These are phyloP conservation scores for Trichoderma sp. DNA, from an alignment of 2,329 filamentous ascomycete genomes.

Conservation along the genomic window DNA sequence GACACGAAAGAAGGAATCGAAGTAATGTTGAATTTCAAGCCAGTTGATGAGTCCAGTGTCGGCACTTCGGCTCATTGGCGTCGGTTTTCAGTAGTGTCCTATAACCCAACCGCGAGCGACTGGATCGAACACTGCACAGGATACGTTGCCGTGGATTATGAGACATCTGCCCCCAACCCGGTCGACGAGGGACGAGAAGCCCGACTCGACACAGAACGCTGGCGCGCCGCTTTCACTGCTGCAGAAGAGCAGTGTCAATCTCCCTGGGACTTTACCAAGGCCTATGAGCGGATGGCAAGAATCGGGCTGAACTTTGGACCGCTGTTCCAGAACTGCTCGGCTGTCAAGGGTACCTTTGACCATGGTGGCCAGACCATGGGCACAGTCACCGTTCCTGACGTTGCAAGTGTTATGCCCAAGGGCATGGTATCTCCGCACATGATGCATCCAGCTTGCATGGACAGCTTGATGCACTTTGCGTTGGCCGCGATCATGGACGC, in stretches of 20 bases:
- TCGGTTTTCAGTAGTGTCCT: constrained; percentile 17
- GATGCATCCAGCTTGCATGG: constrained; percentile 25
- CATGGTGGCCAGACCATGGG: background rate
- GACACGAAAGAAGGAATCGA: constrained; percentile 25
- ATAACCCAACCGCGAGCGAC: constrained; percentile 15
- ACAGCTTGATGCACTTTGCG: constrained; percentile 18
- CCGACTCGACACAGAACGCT: background rate
- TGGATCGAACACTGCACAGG: constrained; percentile 25
- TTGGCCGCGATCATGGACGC: constrained; percentile 6
- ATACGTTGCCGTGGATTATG: constrained; percentile 15
- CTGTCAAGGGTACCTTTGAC: background rate
- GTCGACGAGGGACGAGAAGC: constrained; percentile 13
- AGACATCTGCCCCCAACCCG: background rate
- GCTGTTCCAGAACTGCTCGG: constrained; percentile 20
- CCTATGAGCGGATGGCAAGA: constrained; percentile 20
- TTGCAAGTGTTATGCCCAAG: constrained; percentile 22
- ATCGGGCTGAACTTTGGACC: constrained; percentile 20
- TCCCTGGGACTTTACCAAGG: background rate
- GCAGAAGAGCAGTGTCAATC: background rate
- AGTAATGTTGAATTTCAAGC: constrained; percentile 18
- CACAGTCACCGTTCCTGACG: constrained; percentile 16
- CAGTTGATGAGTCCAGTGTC: constrained; percentile 21
- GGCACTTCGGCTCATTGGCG: constrained; percentile 18
- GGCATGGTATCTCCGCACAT: constrained; percentile 20
- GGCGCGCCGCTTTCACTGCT: background rate